Conservation (phyloP, 768 basidiomycete genomes). For the Pholiota microspora region DNA sequence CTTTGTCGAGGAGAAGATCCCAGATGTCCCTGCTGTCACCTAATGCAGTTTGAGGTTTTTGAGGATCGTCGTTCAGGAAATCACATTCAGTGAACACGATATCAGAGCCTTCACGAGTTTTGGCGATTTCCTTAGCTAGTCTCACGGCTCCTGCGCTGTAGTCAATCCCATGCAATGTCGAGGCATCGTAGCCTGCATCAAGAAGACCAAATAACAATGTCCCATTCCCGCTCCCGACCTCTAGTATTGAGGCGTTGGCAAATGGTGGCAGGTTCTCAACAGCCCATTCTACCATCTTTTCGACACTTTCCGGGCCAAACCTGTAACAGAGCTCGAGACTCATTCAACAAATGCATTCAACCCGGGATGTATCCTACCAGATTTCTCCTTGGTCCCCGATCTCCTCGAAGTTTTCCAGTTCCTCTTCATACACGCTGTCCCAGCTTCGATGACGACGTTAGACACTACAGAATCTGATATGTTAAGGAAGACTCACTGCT, state of each 20-base stretch:
- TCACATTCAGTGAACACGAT: conserved; percentile 61
- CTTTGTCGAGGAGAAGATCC: conserved; percentile 83
- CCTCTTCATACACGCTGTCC: conserved; percentile 73
- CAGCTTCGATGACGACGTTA: conserved; percentile 45
- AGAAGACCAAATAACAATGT: conserved; percentile 68
- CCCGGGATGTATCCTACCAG: conserved; percentile 67
- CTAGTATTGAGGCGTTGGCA: conserved; percentile 54
- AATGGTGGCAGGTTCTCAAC: conserved; percentile 49
- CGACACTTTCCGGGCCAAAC: conserved; percentile 76
- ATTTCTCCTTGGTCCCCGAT: conserved; percentile 84
- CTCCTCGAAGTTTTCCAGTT: conserved; percentile 71
- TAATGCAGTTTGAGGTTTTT: conserved; percentile 23
- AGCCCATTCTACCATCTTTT: conserved; percentile 81
- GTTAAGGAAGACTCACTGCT: conserved; percentile 51
- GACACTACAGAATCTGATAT: background rate
- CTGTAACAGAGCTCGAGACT: conserved; percentile 32
- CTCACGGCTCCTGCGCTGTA: conserved; percentile 73
- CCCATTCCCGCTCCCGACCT: conserved; percentile 83
- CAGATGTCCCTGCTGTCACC: conserved; percentile 36
- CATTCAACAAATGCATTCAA: conserved; percentile 3
- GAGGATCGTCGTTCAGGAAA: conserved; percentile 59
- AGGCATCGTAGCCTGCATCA: conserved; percentile 60
- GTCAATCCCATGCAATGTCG: conserved; percentile 63
- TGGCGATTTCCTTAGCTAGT: conserved; percentile 58
- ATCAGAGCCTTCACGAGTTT: conserved; percentile 34